A percentile compares a stretch with the other conserved stretches of the same genome.
Conservation (phyloP, 2,329 filamentous ascomycete species). For the Fusarium tricinctum region DNA sequence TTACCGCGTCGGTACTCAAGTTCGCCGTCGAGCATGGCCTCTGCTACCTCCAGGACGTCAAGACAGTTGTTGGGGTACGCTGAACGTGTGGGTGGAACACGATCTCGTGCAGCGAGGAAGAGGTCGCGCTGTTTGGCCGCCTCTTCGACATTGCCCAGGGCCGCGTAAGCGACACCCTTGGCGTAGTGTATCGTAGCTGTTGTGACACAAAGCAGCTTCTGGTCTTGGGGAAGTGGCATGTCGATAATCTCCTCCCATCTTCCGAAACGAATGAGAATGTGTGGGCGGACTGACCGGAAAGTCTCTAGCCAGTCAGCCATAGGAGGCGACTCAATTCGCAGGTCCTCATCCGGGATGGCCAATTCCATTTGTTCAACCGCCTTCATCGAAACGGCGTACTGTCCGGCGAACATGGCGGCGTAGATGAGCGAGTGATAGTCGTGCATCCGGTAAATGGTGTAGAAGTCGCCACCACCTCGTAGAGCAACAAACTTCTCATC, state of each 20-base stretch:
- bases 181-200: slow-evolving; percentile 77
- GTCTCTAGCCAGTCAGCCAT: slow-evolving; percentile 83
- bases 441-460: slow-evolving; percentile 79
- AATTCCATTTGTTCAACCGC: slow-evolving; percentile 70
- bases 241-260: slow-evolving; percentile 74
- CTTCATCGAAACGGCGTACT: slow-evolving; percentile 71
- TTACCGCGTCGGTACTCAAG: slow-evolving; percentile 75
- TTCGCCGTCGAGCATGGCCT: slow-evolving; percentile 78
- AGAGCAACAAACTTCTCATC: slow-evolving; percentile 74
- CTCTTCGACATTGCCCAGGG: slow-evolving; percentile 64
- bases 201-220: slow-evolving; percentile 73
- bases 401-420: slow-evolving; percentile 80
- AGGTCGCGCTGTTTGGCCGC: slow-evolving; percentile 64
- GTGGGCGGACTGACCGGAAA: slow-evolving; percentile 74
- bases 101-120: slow-evolving; percentile 64
- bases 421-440: slow-evolving; percentile 81
- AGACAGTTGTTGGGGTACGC: slow-evolving; percentile 76
- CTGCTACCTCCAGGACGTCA: slow-evolving; percentile 72
- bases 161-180: slow-evolving; percentile 75
- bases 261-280: slow-evolving; percentile 79
- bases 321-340: slow-evolving; percentile 67
- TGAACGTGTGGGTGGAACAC: slow-evolving; percentile 69
- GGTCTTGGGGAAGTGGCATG: slow-evolving; percentile 68
- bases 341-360: slow-evolving; percentile 68
- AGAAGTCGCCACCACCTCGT: slow-evolving; percentile 75